Conservation (phyloP, 139 green algal species). For the Chlorella sp. region DNA sequence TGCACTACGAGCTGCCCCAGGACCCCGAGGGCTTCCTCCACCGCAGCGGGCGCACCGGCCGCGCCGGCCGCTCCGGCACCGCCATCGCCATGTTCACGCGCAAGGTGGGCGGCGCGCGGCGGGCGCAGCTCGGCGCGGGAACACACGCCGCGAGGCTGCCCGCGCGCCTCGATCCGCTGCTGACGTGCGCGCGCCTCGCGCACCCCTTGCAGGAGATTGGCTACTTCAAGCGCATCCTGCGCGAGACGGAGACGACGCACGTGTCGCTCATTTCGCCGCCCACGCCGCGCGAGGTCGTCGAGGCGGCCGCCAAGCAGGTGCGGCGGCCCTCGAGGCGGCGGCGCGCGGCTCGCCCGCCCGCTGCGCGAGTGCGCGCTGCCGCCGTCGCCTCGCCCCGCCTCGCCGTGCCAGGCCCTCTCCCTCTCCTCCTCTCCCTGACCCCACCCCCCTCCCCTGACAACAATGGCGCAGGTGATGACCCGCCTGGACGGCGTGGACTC, state of each 20-base stretch:
- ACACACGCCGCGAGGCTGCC: too few species aligned
- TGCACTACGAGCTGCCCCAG: constrained; percentile 62
- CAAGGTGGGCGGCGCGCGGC: constrained; percentile 39
- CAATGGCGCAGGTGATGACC: constrained; percentile 53
- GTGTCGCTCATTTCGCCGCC: constrained; percentile 58
- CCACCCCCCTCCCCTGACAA: constrained; percentile 31
- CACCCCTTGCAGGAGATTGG: constrained; percentile 46
- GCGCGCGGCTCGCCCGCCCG: neutral
- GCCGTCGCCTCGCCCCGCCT: neutral
- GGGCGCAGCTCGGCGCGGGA: too few species aligned
- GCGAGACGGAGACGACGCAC: constrained; percentile 50
- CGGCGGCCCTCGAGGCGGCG: neutral
- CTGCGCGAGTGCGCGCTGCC: neutral
- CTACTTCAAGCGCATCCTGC: constrained; percentile 68
- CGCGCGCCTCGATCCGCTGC: too few species aligned
- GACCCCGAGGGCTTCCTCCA: constrained; percentile 62
- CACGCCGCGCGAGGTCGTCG: constrained; percentile 60
- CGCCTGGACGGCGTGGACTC: constrained; percentile 76
- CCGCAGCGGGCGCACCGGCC: constrained; percentile 67
- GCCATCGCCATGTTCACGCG: constrained; percentile 89
- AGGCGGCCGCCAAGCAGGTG: constrained; percentile 54
- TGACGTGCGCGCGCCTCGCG: too few species aligned
- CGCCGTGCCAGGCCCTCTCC: neutral
- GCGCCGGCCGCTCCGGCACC: constrained; percentile 68
- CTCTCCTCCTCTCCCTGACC: constrained; percentile 21